Evolutionary conservation across 192 early-diverging fungal genomes (phyloP).

Genomic region (Rhizophagus sp.): DNA sequence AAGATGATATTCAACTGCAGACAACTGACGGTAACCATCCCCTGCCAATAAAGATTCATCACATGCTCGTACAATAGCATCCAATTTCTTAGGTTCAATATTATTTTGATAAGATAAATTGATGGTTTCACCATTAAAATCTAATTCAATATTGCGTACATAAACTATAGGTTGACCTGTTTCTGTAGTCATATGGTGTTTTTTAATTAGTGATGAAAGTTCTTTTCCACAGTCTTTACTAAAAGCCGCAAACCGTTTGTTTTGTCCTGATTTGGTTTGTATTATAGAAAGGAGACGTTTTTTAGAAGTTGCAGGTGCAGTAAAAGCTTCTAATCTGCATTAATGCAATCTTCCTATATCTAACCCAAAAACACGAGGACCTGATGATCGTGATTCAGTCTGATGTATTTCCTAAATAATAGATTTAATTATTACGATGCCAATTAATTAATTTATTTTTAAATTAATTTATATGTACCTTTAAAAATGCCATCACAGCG

Average conservation of each 20-base stretch:
- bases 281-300: not conserved
- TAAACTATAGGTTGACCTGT: not conserved
- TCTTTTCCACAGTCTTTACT: not conserved
- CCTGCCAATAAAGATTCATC: conserved; percentile 1
- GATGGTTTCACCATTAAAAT: conserved; percentile 4
- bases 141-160: not conserved
- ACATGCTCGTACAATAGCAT: not conserved
- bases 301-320: not conserved
- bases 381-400: not conserved
- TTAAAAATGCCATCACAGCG: not conserved
- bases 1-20: not conserved
- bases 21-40: not conserved
- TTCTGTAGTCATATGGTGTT: not conserved
- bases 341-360: not conserved
- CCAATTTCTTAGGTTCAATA: not conserved
- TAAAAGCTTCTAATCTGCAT: not conserved
- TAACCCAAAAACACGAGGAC: not conserved
- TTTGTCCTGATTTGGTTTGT: not conserved
- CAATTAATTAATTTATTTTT: too few species aligned
- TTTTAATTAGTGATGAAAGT: not conserved
- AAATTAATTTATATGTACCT: not conserved
- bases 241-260: not conserved
- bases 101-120: not conserved
- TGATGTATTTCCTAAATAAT: not conserved
- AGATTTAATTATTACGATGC: not conserved